A percentile compares a stretch with the other conserved stretches of the same genome.
These are phyloP conservation scores for Pseudogymnoascus sp. DNA, from an alignment of 2,329 filamentous ascomycete species.

Conservation along the genomic window DNA sequence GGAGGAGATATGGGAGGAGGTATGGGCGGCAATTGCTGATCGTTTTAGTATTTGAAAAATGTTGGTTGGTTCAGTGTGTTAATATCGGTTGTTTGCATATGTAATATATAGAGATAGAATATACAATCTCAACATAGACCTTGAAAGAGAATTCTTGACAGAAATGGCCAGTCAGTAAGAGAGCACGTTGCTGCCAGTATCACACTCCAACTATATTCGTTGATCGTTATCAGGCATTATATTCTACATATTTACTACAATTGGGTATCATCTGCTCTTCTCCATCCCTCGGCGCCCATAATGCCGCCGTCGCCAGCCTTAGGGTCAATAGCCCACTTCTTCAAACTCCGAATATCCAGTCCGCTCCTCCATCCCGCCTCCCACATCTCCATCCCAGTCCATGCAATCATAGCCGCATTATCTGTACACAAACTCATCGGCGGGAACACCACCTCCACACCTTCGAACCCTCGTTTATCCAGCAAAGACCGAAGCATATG, in stretches of 20 bases:
- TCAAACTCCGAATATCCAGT: slow-evolving; percentile 50
- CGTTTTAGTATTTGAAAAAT: neutral
- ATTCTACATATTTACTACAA: slow-evolving; percentile 9
- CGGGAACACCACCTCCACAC: slow-evolving; percentile 63
- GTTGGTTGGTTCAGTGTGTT: neutral
- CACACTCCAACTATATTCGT: neutral
- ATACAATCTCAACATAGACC: neutral
- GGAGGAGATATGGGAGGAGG: neutral
- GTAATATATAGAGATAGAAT: slow-evolving; percentile 1
- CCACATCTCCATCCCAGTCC: slow-evolving; percentile 90
- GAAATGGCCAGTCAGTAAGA: neutral
- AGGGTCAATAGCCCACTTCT: slow-evolving; percentile 69
- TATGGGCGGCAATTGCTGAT: neutral
- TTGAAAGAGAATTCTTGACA: neutral
- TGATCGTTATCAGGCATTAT: neutral
- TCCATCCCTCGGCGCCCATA: slow-evolving; percentile 51
- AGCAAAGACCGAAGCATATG: slow-evolving; percentile 53
- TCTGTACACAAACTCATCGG: slow-evolving; percentile 76
- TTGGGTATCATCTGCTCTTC: slow-evolving; percentile 13
- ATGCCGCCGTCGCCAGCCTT: slow-evolving; percentile 56
- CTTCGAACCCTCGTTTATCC: slow-evolving; percentile 54
- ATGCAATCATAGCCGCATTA: slow-evolving; percentile 96
- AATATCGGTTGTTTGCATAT: neutral
- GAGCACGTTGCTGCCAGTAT: neutral
- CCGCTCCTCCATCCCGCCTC: slow-evolving; percentile 63